Base-by-base conservation (phyloP, 805 yeast species). In the Kregervanrija delftensis region DNA sequence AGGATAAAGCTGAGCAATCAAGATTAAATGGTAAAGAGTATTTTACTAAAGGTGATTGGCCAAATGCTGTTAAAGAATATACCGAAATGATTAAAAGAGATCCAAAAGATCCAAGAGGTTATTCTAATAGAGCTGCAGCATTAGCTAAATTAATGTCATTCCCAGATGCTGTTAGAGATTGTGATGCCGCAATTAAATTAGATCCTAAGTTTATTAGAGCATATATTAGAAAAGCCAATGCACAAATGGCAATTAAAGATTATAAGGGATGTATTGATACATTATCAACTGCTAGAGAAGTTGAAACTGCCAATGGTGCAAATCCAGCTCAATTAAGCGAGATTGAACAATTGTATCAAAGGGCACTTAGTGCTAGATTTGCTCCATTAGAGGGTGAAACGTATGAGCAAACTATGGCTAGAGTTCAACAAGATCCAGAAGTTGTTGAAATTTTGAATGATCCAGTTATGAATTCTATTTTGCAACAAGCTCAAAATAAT, bases 91-190 rank as follows among this genome's bases (percentile, higher is more conserved):
- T 91, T 57, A 87, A 89, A 69, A 85, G 99, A 65, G 89, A 90
- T n/a, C 99, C 99, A 46, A 80, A 80, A 45, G 98, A 93, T 66
- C 95, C 95, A 17, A 81, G 96, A 66, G 98, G 97, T 46, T 93
- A 89, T 67, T 89, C 96, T 33, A 93, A 93, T 72, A 85, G 99
- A 69, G 99, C 99, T 43, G 99, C 99, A 35, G 96, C 96, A 1
- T 77, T 85, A 62, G 83, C 96, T 39, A 93, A 93, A 68, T 77
- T 93, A 55, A 79, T 91, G 86, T 87, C 96, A 11, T 93, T 91
- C 85, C 97, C 97, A 14, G 98, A 91, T 55, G 97, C 96, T 13
- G 83, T 93, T 46, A 76, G 77, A 57, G 99, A 93, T 68, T 89
- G 97, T 72, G 86, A 91, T 59, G 64, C 69, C 47, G 99, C 99